Conservation (phyloP, 1,284 basidiomycete species). For the Malassezia restricta region DNA sequence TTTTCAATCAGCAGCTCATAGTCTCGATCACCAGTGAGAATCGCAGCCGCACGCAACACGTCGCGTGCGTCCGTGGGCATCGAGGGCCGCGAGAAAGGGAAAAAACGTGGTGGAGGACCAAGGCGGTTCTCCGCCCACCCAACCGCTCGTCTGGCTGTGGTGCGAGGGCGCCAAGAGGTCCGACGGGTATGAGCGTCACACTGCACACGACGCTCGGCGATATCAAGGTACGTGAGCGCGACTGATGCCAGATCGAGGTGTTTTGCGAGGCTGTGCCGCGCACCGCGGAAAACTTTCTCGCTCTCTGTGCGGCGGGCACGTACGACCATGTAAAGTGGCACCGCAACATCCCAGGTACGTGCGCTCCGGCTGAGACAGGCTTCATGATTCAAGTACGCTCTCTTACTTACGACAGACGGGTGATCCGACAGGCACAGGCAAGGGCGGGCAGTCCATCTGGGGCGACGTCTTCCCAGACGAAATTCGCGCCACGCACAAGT, state of each 20-base stretch:
- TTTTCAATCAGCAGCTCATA: not conserved
- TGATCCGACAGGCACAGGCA: conserved; percentile 87
- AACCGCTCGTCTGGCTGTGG: too few relatives aligned
- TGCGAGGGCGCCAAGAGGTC: too few relatives aligned
- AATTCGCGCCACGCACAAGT: conserved; percentile 51
- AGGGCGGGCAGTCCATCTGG: conserved; percentile 86
- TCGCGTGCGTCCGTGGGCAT: not conserved
- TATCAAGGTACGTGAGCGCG: conserved; percentile 60
- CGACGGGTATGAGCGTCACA: conserved; percentile 65
- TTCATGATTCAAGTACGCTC: conserved; percentile 84
- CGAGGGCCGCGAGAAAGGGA: not conserved
- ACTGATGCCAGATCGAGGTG: conserved; percentile 63
- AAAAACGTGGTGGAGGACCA: not conserved
- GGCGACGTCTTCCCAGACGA: conserved; percentile 91
- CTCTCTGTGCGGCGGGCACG: conserved; percentile 74
- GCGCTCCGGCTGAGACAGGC: conserved; percentile 50
- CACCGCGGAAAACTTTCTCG: conserved; percentile 93
- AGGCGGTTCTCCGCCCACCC: not conserved
- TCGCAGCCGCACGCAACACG: conserved; percentile 5
- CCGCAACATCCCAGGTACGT: conserved; percentile 45
- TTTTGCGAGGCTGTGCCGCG: conserved; percentile 94
- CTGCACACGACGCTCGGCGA: conserved; percentile 87
- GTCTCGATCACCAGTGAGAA: conserved; percentile 13
- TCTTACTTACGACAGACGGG: conserved; percentile 67
- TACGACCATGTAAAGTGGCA: conserved; percentile 83